Percentiles rank a stretch among this genome's conserved stretches.
These are phyloP conservation scores for Vanrija humicola DNA, from an alignment of 1,284 basidiomycete species.

Conservation along the genomic window DNA sequence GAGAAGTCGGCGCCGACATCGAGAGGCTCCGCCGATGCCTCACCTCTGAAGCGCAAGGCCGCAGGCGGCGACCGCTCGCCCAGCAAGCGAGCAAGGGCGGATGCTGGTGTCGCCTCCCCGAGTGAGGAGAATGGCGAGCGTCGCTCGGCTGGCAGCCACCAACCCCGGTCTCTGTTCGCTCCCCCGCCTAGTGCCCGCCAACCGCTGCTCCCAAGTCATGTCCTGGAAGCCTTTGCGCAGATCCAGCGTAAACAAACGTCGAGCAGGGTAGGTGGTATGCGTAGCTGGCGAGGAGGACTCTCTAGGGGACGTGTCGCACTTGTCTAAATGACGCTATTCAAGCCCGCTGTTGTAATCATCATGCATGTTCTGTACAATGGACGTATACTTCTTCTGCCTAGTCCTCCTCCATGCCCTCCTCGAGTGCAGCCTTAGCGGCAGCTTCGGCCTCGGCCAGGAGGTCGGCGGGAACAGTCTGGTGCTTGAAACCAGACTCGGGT, in stretches of 20 bases:
- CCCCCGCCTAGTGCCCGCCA: slow-evolving; percentile 73
- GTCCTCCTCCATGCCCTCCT: slow-evolving; percentile 73
- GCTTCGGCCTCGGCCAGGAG: slow-evolving; percentile 79
- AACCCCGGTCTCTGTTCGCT: slow-evolving; percentile 64
- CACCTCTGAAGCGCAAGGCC: slow-evolving; percentile 25
- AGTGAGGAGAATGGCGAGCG: not conserved
- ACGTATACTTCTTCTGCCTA: slow-evolving; percentile 16
- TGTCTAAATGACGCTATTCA: slow-evolving; percentile 54
- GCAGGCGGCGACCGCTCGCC: slow-evolving; percentile 45
- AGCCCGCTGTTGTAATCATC: slow-evolving; percentile 9
- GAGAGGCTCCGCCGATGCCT: slow-evolving; percentile 4
- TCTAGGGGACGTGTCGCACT: slow-evolving; percentile 72
- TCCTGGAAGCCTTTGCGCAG: slow-evolving; percentile 79
- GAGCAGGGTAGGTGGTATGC: slow-evolving; percentile 72
- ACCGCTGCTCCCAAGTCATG: slow-evolving; percentile 72
- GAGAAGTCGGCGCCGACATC: slow-evolving; percentile 20
- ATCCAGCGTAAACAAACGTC: slow-evolving; percentile 82
- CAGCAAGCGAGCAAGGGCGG: slow-evolving; percentile 54
- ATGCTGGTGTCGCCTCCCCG: slow-evolving; percentile 5
- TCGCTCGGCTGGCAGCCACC: not conserved
- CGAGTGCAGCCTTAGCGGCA: slow-evolving; percentile 82
- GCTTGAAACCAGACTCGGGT: slow-evolving; percentile 73
- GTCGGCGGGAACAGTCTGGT: slow-evolving; percentile 78
- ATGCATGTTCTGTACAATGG: slow-evolving; percentile 17
- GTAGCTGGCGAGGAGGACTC: slow-evolving; percentile 79